These are phyloP conservation scores for Pyracantha coccinea DNA, from an alignment of 331 rosid species.

Conservation along the genomic window DNA sequence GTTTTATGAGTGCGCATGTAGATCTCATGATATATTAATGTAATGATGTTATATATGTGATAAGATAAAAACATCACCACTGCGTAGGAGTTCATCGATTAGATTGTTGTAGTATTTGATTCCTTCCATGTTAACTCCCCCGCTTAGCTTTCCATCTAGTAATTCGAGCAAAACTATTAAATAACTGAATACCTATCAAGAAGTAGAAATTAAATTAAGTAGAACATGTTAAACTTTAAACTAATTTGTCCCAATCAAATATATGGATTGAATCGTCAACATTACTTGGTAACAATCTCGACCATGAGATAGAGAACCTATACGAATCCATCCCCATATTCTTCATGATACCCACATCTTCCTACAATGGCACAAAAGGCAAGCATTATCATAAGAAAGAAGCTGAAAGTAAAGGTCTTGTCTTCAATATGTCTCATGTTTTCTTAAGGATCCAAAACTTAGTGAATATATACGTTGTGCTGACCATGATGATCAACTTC, in stretches of 20 bases:
- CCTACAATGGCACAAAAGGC: slow-evolving; percentile 11
- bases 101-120: slow-evolving; percentile 29
- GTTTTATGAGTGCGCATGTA: neutral
- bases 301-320: slow-evolving; percentile 60
- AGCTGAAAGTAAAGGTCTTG: neutral
- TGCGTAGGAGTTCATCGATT: slow-evolving; percentile 17
- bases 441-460: too few species aligned
- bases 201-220: neutral
- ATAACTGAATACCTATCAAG: neutral
- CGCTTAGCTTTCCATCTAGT: slow-evolving; percentile 48
- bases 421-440: too few species aligned
- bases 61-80: too few species aligned
- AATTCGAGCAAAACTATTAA: neutral
- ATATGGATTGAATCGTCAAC: neutral
- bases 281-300: slow-evolving; percentile 53
- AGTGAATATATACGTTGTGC: too few species aligned
- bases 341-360: slow-evolving; percentile 43
- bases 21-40: neutral
- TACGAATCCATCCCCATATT: slow-evolving; percentile 46
- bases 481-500: too few species aligned
- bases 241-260: neutral
- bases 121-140: slow-evolving; percentile 31
- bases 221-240: neutral
- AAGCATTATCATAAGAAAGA: neutral
- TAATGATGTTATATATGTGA: too few species aligned